Evolutionary conservation across 2,329 filamentous ascomycete species (phyloP).

Genomic region (Hypocreales sp.): DNA sequence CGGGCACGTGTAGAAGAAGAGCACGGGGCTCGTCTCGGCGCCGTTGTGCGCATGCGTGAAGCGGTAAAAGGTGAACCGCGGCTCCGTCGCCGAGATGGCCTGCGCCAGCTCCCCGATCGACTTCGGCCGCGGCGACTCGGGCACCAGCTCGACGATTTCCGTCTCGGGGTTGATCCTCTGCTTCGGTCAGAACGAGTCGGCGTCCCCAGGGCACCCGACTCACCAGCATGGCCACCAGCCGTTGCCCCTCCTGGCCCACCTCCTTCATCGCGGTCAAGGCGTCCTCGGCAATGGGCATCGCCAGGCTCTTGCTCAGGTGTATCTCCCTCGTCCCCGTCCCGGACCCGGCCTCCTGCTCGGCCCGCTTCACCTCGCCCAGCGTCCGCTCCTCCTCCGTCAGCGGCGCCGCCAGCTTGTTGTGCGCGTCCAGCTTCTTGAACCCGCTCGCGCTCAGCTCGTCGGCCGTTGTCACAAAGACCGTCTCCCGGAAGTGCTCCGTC

Average conservation of each 20-base stretch:
- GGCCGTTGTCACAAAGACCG: conserved; percentile 54
- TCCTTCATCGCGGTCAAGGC: conserved; percentile 48
- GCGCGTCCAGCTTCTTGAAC: conserved; percentile 58
- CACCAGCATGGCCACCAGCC: conserved; percentile 50
- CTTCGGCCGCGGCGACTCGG: conserved; percentile 31
- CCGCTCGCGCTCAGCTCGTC: conserved; percentile 55
- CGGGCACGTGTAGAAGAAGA: conserved; percentile 78
- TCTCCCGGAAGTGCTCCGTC: conserved; percentile 63
- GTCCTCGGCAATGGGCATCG: conserved; percentile 44
- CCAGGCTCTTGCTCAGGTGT: conserved; percentile 39
- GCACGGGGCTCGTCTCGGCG: conserved; percentile 37
- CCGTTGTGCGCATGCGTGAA: conserved; percentile 43
- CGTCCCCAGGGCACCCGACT: conserved; percentile 10
- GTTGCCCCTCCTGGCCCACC: conserved; percentile 34
- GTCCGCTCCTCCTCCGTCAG: conserved; percentile 65
- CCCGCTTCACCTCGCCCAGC: conserved; percentile 56
- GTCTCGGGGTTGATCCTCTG: conserved; percentile 58
- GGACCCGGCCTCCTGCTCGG: conserved; percentile 57
- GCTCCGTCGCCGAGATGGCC: conserved; percentile 50
- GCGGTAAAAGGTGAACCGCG: conserved; percentile 65
- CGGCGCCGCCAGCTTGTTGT: conserved; percentile 48
- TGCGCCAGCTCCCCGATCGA: conserved; percentile 41
- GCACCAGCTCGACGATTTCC: conserved; percentile 54
- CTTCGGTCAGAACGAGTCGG: conserved; percentile 2
- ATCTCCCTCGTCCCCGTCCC: conserved; percentile 48